Conservation (phyloP, 2,329 filamentous ascomycete genomes). For the Beauveria caledonica region DNA sequence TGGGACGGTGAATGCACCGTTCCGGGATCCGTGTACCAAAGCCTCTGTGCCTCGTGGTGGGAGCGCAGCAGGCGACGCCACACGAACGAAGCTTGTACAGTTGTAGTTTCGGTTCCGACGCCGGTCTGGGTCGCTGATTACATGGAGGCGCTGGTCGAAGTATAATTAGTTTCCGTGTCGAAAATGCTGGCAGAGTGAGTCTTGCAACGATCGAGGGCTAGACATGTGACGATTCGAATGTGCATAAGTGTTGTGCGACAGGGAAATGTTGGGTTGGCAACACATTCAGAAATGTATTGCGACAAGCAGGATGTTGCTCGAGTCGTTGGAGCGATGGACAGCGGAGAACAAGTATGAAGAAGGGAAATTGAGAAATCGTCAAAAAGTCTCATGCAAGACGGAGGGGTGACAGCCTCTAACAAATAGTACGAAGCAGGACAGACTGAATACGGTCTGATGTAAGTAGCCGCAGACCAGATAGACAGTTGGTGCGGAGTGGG, state of each 20-base stretch:
- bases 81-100: constrained; percentile 13
- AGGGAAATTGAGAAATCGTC: neutral
- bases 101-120: neutral
- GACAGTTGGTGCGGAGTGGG: constrained; percentile 9
- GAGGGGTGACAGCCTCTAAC: neutral
- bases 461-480: constrained; percentile 6
- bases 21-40: constrained; percentile 23
- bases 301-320: neutral
- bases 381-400: neutral
- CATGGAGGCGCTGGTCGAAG: constrained; percentile 7
- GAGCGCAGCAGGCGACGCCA: constrained; percentile 18
- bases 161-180: neutral
- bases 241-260: constrained; percentile 1
- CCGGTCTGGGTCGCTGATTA: constrained; percentile 2
- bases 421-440: neutral
- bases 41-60: constrained; percentile 20
- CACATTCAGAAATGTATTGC: neutral
- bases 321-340: neutral
- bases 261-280: neutral
- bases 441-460: constrained; percentile 7
- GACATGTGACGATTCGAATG: neutral
- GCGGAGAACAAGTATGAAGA: neutral
- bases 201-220: neutral
- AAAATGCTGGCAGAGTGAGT: neutral
- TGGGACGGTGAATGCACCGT: constrained; percentile 34